Evolutionary conservation across 2,329 filamentous ascomycete genomes (phyloP).

Genomic region (Clonostachys solani): DNA sequence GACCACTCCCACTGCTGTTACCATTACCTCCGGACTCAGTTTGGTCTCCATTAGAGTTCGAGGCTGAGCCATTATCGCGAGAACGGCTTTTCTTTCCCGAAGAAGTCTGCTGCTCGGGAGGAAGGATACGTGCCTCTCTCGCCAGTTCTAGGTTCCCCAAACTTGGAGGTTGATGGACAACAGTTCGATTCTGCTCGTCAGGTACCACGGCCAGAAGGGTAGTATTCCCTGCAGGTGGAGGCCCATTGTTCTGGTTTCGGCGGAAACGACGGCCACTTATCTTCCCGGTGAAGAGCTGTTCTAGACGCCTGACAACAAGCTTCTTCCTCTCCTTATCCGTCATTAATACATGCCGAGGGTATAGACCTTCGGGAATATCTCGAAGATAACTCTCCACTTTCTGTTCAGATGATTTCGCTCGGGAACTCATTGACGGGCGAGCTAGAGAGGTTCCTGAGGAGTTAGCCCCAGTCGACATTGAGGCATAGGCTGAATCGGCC

Average conservation of each 20-base stretch:
- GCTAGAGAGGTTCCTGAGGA: constrained; percentile 34
- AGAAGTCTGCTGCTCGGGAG: constrained; percentile 17
- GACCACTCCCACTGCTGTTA: constrained; percentile 17
- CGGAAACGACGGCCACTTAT: constrained; percentile 33
- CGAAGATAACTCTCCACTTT: constrained; percentile 68
- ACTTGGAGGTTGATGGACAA: neutral
- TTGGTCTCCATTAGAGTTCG: constrained; percentile 43
- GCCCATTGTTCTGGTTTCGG: constrained; percentile 8
- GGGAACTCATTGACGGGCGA: constrained; percentile 26
- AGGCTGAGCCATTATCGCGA: constrained; percentile 36
- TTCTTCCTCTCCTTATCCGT: constrained; percentile 74
- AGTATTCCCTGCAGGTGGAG: constrained; percentile 28
- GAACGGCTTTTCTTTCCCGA: constrained; percentile 33
- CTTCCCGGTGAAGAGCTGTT: constrained; percentile 79
- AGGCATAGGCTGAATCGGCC: constrained; percentile 63
- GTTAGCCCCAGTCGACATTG: constrained; percentile 52
- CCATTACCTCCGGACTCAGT: constrained; percentile 35
- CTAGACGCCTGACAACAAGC: constrained; percentile 69
- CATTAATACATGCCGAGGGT: constrained; percentile 58
- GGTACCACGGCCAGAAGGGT: too few species aligned
- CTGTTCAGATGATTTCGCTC: constrained; percentile 41
- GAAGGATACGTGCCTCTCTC: constrained; percentile 46
- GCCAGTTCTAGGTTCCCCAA: constrained; percentile 20
- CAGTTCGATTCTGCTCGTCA: neutral
- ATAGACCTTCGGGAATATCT: constrained; percentile 66